Conservation (phyloP, 164 flowering plant species). For the Cinnamomum chago region DNA sequence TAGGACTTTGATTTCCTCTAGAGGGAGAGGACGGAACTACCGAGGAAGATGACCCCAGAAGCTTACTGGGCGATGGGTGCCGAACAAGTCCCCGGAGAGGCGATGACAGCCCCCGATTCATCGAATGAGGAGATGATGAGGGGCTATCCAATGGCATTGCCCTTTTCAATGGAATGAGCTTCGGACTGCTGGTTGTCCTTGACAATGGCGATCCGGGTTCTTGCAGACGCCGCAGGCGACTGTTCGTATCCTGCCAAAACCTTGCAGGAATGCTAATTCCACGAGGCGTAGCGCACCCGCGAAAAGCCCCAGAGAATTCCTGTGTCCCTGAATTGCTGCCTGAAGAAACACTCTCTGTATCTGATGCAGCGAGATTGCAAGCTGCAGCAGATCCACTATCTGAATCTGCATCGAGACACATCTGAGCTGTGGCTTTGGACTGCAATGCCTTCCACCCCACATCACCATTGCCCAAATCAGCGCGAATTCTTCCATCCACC, state of each 20-base stretch:
- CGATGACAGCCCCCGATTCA: slow-evolving; percentile 39
- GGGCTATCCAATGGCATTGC: slow-evolving; percentile 44
- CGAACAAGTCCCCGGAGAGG: slow-evolving; percentile 52
- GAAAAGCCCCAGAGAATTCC: slow-evolving; percentile 27
- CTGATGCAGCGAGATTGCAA: slow-evolving; percentile 73
- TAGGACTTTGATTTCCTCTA: slow-evolving; percentile 62
- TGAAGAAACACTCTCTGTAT: slow-evolving; percentile 95
- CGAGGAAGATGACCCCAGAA: slow-evolving; percentile 13
- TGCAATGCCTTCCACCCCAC: slow-evolving; percentile 25
- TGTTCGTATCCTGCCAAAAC: slow-evolving; percentile 92
- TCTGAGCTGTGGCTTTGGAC: background rate
- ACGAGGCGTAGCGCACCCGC: slow-evolving; percentile 36
- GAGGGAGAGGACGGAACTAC: slow-evolving; percentile 28
- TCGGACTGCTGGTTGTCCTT: slow-evolving; percentile 35
- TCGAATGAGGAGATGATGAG: slow-evolving; percentile 38
- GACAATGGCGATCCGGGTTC: slow-evolving; percentile 71
- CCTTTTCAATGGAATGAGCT: slow-evolving; percentile 42
- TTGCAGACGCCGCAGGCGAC: slow-evolving; percentile 64
- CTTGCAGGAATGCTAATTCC: slow-evolving; percentile 67
- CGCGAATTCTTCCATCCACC: slow-evolving; percentile 55
- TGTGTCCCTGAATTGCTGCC: slow-evolving; percentile 81
- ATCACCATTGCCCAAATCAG: slow-evolving; percentile 39
- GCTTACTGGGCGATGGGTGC: slow-evolving; percentile 67
- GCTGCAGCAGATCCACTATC: slow-evolving; percentile 20
- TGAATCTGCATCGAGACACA: slow-evolving; percentile 15